Evolutionary conservation across 1,139 yeast species (phyloP), one percentile per base, ranked within the genome.

Genomic region (Sugiyamaella neomexicana): DNA sequence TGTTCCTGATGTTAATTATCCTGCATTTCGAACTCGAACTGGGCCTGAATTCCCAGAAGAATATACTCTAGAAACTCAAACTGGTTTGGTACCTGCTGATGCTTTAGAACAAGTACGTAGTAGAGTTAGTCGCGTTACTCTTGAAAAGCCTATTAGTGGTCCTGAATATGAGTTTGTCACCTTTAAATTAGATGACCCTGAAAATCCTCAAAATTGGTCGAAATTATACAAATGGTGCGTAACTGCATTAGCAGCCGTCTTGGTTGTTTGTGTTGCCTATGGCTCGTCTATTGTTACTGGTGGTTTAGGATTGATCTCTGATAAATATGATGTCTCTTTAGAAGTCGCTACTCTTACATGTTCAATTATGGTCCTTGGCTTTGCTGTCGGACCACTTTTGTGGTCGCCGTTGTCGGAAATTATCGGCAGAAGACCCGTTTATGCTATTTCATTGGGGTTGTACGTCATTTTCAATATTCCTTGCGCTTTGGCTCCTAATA

Each of bases 321-420:
- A 84, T 8, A 77, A 81, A 64, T 88, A 78, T 68, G 73, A 81
- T 56, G 96, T 89, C 12, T 80, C 88, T 5, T 70, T 77, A 4
- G 96, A 88, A 71, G 96, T 89, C 25, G 82, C 96, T 9, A 85
- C 83, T 41, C 75, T 89, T 60, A 75, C 91, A 0, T 89, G 89
- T 60, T 88, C 97, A 0, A 75, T 89, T 37, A 89, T 89, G 95
- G 97, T 90, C 50, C 68, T 88, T 39, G 97, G 97, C 2, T 90
- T 89, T 66, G 80, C 91, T 17, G 80, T 89, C 23, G 97, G 97
- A 41, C 97, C 97, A 1, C 75, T 90, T 58, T 63, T 89, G 27
- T 90, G 97, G 96, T 89, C 96, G 12, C 97, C 97, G 3, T 73
- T 89, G 50, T 83, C 91, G 37, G 97, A 90, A 70, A 83, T 85